These are phyloP conservation scores for Tolypocladium sp. DNA, from an alignment of 2,329 filamentous ascomycete genomes.

Conservation along the genomic window DNA sequence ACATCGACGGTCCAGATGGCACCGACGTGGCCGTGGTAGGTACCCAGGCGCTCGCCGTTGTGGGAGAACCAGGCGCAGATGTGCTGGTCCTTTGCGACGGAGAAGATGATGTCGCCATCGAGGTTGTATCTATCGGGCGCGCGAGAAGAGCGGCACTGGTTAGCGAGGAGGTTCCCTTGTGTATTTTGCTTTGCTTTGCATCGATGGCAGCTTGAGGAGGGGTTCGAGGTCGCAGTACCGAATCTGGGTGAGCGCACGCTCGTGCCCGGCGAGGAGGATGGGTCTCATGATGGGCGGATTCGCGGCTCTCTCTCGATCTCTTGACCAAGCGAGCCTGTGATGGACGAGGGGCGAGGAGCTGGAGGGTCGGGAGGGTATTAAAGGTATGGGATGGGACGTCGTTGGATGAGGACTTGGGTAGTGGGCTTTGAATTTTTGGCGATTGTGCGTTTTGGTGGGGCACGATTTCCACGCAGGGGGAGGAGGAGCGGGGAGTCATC, in stretches of 20 bases:
- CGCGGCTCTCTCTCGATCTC: slow-evolving; percentile 5
- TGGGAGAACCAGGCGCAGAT: slow-evolving; percentile 96
- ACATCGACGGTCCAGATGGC: slow-evolving; percentile 98
- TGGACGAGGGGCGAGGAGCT: slow-evolving; percentile 4
- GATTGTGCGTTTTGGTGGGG: slow-evolving; percentile 38
- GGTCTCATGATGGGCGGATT: slow-evolving; percentile 71
- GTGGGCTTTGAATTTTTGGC: slow-evolving; percentile 31
- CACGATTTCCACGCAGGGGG: slow-evolving; percentile 11
- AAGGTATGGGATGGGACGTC: slow-evolving; percentile 9
- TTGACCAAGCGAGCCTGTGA: slow-evolving; percentile 1
- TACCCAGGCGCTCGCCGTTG: slow-evolving; percentile 95
- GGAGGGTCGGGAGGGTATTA: slow-evolving; percentile 10
- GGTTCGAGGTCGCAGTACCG: slow-evolving; percentile 41
- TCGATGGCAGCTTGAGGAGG: slow-evolving; percentile 4
- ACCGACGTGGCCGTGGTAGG: slow-evolving; percentile 94
- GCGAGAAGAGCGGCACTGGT: background rate
- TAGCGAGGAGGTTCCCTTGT: background rate
- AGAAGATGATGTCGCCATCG: slow-evolving; percentile 96
- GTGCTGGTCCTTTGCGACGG: slow-evolving; percentile 89
- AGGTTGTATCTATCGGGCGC: slow-evolving; percentile 60
- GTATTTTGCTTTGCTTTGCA: slow-evolving; percentile 7
- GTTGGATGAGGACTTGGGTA: slow-evolving; percentile 17
- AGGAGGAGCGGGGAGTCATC: slow-evolving; percentile 2
- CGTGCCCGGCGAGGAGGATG: slow-evolving; percentile 91
- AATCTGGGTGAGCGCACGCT: slow-evolving; percentile 92